Percentiles rank a stretch among this genome's conserved stretches.
These are phyloP conservation scores for Moesziomyces antarcticus DNA, from an alignment of 1,284 basidiomycete species.

Conservation along the genomic window DNA sequence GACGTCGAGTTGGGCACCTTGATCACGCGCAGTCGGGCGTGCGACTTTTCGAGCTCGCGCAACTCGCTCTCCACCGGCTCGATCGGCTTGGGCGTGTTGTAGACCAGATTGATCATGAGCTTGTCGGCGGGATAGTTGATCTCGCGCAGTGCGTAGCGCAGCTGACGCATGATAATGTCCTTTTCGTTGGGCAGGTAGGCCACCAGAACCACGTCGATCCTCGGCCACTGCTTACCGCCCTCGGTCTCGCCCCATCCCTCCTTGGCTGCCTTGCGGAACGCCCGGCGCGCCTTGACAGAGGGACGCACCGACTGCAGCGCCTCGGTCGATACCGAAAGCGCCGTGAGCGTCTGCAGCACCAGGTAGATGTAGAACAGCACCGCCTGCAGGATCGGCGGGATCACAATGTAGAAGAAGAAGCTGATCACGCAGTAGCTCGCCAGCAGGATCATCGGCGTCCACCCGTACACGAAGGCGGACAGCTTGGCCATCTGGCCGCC, in stretches of 20 bases:
- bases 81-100: slow-evolving; percentile 62
- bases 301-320: slow-evolving; percentile 57
- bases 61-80: slow-evolving; percentile 53
- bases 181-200: slow-evolving; percentile 62
- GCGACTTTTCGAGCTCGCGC: slow-evolving; percentile 37
- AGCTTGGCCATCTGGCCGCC: slow-evolving; percentile 19
- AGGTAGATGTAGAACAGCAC: slow-evolving; percentile 54
- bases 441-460: slow-evolving; percentile 54
- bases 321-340: slow-evolving; percentile 53
- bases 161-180: slow-evolving; percentile 60
- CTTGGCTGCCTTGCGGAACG: slow-evolving; percentile 45
- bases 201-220: slow-evolving; percentile 58
- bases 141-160: slow-evolving; percentile 56
- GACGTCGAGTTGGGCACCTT: slow-evolving; percentile 58
- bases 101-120: slow-evolving; percentile 59
- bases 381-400: slow-evolving; percentile 49
- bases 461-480: slow-evolving; percentile 49
- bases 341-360: slow-evolving; percentile 50
- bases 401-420: slow-evolving; percentile 57
- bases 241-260: slow-evolving; percentile 50
- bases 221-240: slow-evolving; percentile 48
- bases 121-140: slow-evolving; percentile 56
- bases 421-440: slow-evolving; percentile 28
- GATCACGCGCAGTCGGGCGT: slow-evolving; percentile 50
- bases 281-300: slow-evolving; percentile 48